These are phyloP conservation scores for Proliferodiscus dingleyae DNA, from an alignment of 2,329 filamentous ascomycete genomes.

Conservation along the genomic window DNA sequence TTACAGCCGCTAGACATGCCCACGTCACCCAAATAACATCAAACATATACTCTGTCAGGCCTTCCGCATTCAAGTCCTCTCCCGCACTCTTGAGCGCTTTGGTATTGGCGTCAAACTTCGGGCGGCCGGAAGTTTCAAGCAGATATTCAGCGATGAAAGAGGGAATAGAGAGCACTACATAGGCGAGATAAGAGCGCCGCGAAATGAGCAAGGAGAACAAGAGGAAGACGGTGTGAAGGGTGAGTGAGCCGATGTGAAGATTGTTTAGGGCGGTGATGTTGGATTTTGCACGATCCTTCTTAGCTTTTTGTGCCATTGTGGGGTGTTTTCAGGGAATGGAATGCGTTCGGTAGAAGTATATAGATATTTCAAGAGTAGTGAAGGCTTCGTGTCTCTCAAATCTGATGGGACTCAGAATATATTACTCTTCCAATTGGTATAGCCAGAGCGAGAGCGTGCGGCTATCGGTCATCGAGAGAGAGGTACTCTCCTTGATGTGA, in stretches of 20 bases:
- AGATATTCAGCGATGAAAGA: slow-evolving; percentile 76
- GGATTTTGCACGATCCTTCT: slow-evolving; percentile 61
- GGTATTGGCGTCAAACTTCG: slow-evolving; percentile 56
- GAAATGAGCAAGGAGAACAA: slow-evolving; percentile 60
- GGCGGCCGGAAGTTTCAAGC: slow-evolving; percentile 79
- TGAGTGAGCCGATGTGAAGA: slow-evolving; percentile 71
- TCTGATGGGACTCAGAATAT: neutral
- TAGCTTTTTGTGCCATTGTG: slow-evolving; percentile 33
- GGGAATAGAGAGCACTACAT: slow-evolving; percentile 68
- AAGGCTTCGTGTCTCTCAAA: neutral
- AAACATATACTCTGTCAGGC: slow-evolving; percentile 97
- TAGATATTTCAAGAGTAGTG: neutral
- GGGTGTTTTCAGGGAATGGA: neutral
- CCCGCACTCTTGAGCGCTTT: slow-evolving; percentile 62
- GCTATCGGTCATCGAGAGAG: too few relatives aligned
- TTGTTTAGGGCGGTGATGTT: slow-evolving; percentile 74
- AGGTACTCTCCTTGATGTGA: too few relatives aligned
- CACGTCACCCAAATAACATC: slow-evolving; percentile 95
- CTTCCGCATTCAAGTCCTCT: slow-evolving; percentile 81
- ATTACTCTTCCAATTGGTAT: neutral
- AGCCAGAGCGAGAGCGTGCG: too few relatives aligned
- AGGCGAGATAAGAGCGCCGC: slow-evolving; percentile 61
- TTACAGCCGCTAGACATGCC: slow-evolving; percentile 66
- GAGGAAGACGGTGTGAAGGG: slow-evolving; percentile 71
- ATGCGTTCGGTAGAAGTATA: neutral